A percentile compares a stretch with the other conserved stretches of the same genome.
phyloP scores from a whole-genome alignment of 495 filamentous ascomycete species.

The Penicillium simplicissimum region DNA sequence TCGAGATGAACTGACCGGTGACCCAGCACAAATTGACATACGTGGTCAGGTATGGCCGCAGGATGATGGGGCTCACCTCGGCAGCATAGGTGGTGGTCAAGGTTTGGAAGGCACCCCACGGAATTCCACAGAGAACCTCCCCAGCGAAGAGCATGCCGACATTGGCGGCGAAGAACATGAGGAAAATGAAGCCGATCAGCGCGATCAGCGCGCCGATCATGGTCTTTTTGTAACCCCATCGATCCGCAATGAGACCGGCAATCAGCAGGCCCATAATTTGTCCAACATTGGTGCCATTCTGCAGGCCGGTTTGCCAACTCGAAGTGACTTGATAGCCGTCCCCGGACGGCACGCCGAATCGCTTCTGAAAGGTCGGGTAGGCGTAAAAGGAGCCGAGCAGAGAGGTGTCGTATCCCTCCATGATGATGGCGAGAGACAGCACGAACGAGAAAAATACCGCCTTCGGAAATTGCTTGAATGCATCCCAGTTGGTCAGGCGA shows the following conservation, averaged over 20 bases:
- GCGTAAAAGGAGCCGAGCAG: constrained; percentile 44
- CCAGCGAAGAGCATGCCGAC: constrained; percentile 62
- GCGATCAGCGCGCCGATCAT: constrained; percentile 58
- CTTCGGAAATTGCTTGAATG: constrained; percentile 51
- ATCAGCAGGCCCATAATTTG: constrained; percentile 68
- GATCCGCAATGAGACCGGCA: constrained; percentile 65
- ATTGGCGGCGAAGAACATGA: constrained; percentile 68
- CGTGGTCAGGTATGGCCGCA: constrained; percentile 44
- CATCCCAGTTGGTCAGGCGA: constrained; percentile 38
- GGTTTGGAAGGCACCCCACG: constrained; percentile 76
- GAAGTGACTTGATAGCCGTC: constrained; percentile 42
- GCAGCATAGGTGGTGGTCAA: constrained; percentile 70
- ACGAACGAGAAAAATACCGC: constrained; percentile 50
- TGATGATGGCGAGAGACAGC: constrained; percentile 49
- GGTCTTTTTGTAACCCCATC: constrained; percentile 63
- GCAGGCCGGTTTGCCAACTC: constrained; percentile 65
- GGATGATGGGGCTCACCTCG: constrained; percentile 67
- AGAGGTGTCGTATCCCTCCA: constrained; percentile 54
- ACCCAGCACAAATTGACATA: constrained; percentile 18
- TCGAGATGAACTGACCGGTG: constrained; percentile 64
- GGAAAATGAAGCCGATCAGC: constrained; percentile 61
- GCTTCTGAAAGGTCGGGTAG: constrained; percentile 37
- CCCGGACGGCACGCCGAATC: constrained; percentile 32
- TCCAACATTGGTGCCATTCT: constrained; percentile 57
- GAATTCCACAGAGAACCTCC: constrained; percentile 70